These are phyloP conservation scores for Psilocybe cubensis DNA, from an alignment of 768 basidiomycete genomes.

Conservation along the genomic window DNA sequence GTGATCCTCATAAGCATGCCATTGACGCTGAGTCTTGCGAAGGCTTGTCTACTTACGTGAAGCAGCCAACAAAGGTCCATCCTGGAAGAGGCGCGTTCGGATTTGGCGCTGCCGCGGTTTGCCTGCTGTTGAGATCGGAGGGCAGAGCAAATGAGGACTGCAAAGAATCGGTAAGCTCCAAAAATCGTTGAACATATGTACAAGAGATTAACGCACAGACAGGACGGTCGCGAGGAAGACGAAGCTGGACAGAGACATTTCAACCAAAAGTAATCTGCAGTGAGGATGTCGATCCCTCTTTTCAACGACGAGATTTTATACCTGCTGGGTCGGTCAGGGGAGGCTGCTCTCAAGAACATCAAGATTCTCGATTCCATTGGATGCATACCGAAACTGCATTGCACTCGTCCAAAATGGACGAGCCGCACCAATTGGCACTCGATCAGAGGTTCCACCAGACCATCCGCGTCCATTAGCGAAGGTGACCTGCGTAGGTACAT, in stretches of 20 bases:
- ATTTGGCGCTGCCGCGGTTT: background rate
- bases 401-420: too few relatives aligned
- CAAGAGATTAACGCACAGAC: background rate
- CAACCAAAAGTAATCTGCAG: background rate
- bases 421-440: too few relatives aligned
- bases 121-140: background rate
- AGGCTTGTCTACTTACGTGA: slow-evolving; percentile 13
- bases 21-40: too few relatives aligned
- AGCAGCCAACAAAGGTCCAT: slow-evolving; percentile 19
- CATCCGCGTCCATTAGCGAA: background rate
- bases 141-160: background rate
- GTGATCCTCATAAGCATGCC: background rate
- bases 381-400: too few relatives aligned
- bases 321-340: background rate
- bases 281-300: background rate
- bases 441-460: background rate
- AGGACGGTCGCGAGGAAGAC: background rate
- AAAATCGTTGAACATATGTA: background rate
- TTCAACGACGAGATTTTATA: background rate
- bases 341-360: background rate
- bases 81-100: slow-evolving; percentile 15
- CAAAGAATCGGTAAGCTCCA: background rate
- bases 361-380: too few relatives aligned
- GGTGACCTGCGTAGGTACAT: background rate
- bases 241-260: background rate